A percentile compares a stretch with the other conserved stretches of the same genome.
Conservation (phyloP, 2,329 filamentous ascomycete species). For the Neofusicoccum laricinum region DNA sequence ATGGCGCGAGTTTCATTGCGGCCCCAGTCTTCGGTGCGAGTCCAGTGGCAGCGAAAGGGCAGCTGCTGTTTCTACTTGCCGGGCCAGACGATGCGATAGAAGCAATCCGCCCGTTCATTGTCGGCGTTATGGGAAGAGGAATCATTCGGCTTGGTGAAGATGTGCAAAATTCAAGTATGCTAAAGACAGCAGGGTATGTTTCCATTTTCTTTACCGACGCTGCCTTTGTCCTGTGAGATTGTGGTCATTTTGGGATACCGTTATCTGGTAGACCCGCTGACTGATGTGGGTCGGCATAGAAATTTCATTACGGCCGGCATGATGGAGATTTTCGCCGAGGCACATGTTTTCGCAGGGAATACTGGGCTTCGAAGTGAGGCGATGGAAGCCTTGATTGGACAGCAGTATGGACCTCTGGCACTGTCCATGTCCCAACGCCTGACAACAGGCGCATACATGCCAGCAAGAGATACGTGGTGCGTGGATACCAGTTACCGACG, state of each 20-base stretch:
- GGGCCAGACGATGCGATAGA: conserved; percentile 29
- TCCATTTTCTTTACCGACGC: not conserved
- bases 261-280: not conserved
- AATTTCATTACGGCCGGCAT: conserved; percentile 51
- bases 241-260: not conserved
- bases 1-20: conserved; percentile 40
- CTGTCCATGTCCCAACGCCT: conserved; percentile 27
- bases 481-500: too few species aligned
- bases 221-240: not conserved
- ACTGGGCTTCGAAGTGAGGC: conserved; percentile 40
- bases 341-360: conserved; percentile 50
- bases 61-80: conserved; percentile 47
- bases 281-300: conserved; percentile 28
- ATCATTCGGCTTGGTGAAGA: not conserved
- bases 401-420: conserved; percentile 30
- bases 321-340: conserved; percentile 50
- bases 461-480: conserved; percentile 25
- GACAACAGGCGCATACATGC: conserved; percentile 28
- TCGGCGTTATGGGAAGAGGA: not conserved
- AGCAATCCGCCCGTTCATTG: not conserved
- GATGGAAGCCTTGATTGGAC: conserved; percentile 43
- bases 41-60: conserved; percentile 46
- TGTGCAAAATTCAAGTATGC: not conserved
- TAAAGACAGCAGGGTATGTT: not conserved
- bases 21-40: conserved; percentile 53